Evolutionary conservation across 768 basidiomycete genomes (phyloP), one percentile per base, ranked within the genome.

Genomic region (Russula vinacea): DNA sequence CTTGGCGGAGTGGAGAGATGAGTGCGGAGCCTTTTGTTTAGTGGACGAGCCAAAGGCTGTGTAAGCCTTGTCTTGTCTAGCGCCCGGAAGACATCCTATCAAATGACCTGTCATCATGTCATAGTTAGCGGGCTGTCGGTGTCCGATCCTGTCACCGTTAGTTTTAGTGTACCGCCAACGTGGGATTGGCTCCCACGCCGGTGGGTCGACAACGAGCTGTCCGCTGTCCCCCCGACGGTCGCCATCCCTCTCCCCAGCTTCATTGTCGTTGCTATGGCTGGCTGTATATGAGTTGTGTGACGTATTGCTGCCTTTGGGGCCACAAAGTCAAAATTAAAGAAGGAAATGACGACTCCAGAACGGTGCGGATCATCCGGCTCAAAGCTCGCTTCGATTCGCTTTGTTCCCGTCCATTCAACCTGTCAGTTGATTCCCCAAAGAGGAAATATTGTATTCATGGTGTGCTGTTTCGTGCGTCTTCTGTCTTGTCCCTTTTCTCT

Each of bases 371-470:
- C 13, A 7, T 29, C 3, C 16, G 24, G 24, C 17, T 26, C 11
- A 29, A 26, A 0, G 13, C 1, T 26, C 26, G 14, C 26, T 50
- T 26, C 26, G 22, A 17, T 11, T 50, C 7, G 13, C 11, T 8
- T 50, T 26, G 24, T 50, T 50, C 49, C 14, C 49, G 14, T 24
- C 5, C 49, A 29, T 50, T 26, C 49, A 24, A 14, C 2, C 26
- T 50, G 24, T 50, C 26, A 26, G 6, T 14, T n/a, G n/a, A 24
- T 13, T 50, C 16, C 16, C 26, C 26, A 50, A 50, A 50, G 49
- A 26, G 49, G 49, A 50, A 50, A 50, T 50, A 50, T 50, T 50
- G 49, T 50, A 50, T 50, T 50, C 22, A 49, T 49, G 2, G n/a
- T n/a, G n/a, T n/a, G 29, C 29, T 29, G n/a, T n/a, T 1, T 22